Conservation (phyloP, 306 rosid species). For the Prinsepia uniflora region DNA sequence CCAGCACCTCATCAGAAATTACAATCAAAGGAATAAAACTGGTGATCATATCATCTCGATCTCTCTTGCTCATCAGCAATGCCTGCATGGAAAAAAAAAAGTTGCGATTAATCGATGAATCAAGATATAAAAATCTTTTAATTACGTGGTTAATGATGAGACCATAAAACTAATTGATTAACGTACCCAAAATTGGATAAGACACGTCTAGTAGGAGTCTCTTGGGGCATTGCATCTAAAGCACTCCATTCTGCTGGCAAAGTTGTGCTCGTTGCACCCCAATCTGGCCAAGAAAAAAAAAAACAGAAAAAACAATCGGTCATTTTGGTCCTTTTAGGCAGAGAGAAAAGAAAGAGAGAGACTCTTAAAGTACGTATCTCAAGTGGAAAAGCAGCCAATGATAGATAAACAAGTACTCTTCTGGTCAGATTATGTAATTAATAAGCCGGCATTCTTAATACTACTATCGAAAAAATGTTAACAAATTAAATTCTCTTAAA, state of each 20-base stretch:
- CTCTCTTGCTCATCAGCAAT: conserved; percentile 33
- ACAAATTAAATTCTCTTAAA: neutral
- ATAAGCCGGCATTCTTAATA: neutral
- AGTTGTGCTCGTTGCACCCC: conserved; percentile 97
- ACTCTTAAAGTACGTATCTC: conserved; percentile 19
- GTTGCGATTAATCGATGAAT: neutral
- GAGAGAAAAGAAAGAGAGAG: neutral
- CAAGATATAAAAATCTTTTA: no score
- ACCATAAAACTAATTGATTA: neutral
- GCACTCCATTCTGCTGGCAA: conserved; percentile 94
- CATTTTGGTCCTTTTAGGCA: neutral
- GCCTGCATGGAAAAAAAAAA: conserved; percentile 33
- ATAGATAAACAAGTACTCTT: conserved; percentile 10
- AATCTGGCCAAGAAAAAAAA: conserved; percentile 37
- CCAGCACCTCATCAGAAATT: conserved; percentile 36
- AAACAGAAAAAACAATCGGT: neutral
- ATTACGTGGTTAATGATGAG: neutral
- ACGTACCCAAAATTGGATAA: conserved; percentile 26
- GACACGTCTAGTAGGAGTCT: conserved; percentile 45
- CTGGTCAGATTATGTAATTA: neutral
- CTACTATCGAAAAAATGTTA: neutral
- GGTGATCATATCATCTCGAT: neutral
- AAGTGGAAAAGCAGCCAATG: conserved; percentile 47
- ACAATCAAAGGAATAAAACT: conserved; percentile 8
- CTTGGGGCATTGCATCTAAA: conserved; percentile 96